These are phyloP conservation scores for Colletotrichum chrysophilum DNA, from an alignment of 2,329 filamentous ascomycete genomes.

Conservation along the genomic window DNA sequence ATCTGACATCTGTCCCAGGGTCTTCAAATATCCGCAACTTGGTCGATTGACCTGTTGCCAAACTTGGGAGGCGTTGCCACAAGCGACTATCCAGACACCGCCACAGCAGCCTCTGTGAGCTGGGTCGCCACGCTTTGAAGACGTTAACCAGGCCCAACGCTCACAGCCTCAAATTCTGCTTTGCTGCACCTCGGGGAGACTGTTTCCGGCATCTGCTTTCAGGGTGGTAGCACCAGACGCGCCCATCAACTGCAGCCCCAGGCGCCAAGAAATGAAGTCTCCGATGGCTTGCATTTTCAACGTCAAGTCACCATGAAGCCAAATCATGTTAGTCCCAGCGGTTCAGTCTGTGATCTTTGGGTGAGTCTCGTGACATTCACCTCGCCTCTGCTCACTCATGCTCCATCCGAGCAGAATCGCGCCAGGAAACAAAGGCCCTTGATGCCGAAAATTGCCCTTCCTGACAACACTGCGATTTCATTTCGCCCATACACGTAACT, in stretches of 20 bases:
- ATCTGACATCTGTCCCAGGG: neutral
- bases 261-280: neutral
- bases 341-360: neutral
- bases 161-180: neutral
- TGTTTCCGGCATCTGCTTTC: neutral
- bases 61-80: neutral
- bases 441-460: neutral
- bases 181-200: neutral
- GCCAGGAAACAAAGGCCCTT: neutral
- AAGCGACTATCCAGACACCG: neutral
- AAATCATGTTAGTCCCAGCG: neutral
- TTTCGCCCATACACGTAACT: neutral
- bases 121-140: neutral
- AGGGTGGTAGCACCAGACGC: neutral
- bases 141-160: neutral
- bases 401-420: neutral
- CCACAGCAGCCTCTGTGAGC: neutral
- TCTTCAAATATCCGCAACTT: neutral
- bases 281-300: neutral
- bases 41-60: neutral
- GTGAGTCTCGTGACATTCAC: neutral
- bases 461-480: neutral
- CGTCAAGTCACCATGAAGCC: neutral
- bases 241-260: neutral
- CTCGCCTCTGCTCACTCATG: neutral